A percentile compares a stretch with the other conserved stretches of the same genome.
phyloP scores from a whole-genome alignment of 306 rosid genomes.

The Canavalia gladiata region DNA sequence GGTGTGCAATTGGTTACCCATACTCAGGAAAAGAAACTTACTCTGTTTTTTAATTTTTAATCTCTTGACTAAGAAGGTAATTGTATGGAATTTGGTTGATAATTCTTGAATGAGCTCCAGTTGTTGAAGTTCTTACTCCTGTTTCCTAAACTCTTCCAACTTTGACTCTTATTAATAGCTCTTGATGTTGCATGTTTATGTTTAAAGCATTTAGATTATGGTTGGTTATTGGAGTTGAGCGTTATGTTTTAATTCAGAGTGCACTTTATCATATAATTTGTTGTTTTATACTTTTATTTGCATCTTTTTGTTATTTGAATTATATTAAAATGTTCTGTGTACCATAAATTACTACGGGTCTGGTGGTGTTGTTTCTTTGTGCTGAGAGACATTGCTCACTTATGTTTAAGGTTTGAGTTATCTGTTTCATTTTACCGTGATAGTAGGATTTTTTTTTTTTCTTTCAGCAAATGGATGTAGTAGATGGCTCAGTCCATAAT shows the following conservation, averaged over 20 bases:
- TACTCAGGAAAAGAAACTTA: not conserved
- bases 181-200: slow-evolving; percentile 14
- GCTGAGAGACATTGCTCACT: not conserved
- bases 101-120: not conserved
- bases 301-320: not conserved
- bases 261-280: slow-evolving; percentile 1
- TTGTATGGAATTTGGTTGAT: slow-evolving; percentile 23
- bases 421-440: not conserved
- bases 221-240: not conserved
- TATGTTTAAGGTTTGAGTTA: slow-evolving; percentile 27
- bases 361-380: slow-evolving; percentile 5
- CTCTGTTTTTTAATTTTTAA: not conserved
- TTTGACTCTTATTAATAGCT: not conserved
- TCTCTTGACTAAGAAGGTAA: slow-evolving; percentile 25
- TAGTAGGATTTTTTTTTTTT: not conserved
- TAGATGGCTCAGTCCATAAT: slow-evolving; percentile 4
- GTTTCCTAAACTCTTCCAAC: not conserved
- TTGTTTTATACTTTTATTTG: not conserved
- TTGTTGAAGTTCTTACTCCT: not conserved
- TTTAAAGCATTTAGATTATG: slow-evolving; percentile 1
- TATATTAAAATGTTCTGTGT: slow-evolving; percentile 2
- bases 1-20: not conserved
- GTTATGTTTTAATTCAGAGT: not conserved
- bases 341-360: not conserved
- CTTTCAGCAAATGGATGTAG: not conserved